Conservation (phyloP, 1,284 basidiomycete species). For the Coniophora puteana region DNA sequence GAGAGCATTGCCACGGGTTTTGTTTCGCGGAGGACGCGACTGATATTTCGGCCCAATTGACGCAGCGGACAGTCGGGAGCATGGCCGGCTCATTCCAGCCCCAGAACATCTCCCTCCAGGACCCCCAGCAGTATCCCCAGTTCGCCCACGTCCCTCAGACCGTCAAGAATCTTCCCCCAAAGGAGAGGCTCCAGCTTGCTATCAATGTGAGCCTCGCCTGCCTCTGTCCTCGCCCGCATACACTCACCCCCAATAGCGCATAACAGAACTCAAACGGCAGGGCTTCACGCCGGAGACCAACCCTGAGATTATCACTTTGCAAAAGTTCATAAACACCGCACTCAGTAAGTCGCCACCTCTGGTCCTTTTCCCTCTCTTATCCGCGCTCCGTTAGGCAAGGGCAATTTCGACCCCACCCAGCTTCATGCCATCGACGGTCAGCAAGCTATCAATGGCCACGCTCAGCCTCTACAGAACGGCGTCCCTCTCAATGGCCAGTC, state of each 20-base stretch:
- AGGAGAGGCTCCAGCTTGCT: too few relatives aligned
- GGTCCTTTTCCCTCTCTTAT: slow-evolving; percentile 20
- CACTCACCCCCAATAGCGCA: slow-evolving; percentile 15
- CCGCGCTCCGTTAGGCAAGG: neutral
- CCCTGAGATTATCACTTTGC: slow-evolving; percentile 21
- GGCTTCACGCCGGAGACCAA: slow-evolving; percentile 29
- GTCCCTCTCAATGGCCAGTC: slow-evolving; percentile 17
- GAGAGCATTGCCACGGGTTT: neutral
- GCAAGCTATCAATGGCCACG: too few relatives aligned
- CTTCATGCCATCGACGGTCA: slow-evolving; percentile 19
- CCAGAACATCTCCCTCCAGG: too few relatives aligned
- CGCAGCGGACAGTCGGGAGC: too few relatives aligned
- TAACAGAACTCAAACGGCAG: slow-evolving; percentile 27
- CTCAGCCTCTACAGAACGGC: slow-evolving; percentile 22
- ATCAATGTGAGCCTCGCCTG: too few relatives aligned
- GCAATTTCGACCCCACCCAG: slow-evolving; percentile 11
- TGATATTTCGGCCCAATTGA: too few relatives aligned
- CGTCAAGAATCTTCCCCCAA: too few relatives aligned
- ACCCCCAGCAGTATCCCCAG: too few relatives aligned
- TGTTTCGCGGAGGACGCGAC: too few relatives aligned
- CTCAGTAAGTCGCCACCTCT: slow-evolving; percentile 26
- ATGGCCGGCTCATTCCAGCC: too few relatives aligned
- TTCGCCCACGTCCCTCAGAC: too few relatives aligned
- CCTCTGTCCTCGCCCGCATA: too few relatives aligned
- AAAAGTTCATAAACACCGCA: slow-evolving; percentile 20